Evolutionary conservation across 2,329 filamentous ascomycete genomes (phyloP), one percentile per base, ranked within the genome.

Genomic region (Byssochlamys sp.): DNA sequence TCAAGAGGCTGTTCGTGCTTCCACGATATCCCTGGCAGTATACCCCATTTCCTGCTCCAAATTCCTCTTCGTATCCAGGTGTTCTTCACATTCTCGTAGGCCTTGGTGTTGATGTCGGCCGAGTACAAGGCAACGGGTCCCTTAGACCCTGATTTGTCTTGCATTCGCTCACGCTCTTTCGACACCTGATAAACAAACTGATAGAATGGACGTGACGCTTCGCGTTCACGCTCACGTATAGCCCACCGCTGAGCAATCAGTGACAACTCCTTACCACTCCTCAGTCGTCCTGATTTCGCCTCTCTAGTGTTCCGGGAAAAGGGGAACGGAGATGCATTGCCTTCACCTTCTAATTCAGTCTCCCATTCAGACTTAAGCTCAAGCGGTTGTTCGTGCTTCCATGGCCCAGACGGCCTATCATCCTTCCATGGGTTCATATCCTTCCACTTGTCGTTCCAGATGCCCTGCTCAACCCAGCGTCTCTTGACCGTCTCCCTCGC

Each of bases 11-110:
- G 52, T 65, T 69, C 65, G 64, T 67, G 63, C 63, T 66, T 69
- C 66, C 64, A 70, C 56, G 63, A 65, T 63, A 69, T 68, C 52
- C 67, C 66, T 60, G 65, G 67, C 57, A 69, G 59, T 59, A 65
- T 59, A 62, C 65, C 63, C 68, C 65, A 69, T 61, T 58, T 63
- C 54, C 52, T 31, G 51, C 69, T 65, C 65, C 63, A 71, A 60
- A 69, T 68, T 45, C 59, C 56, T 61, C 63, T 59, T 56, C 64
- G 63, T 31, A 60, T 63, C 69, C 65, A 69, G 26, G 57, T 63
- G 54, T 62, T 65, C 59, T 66, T 69, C 58, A 69, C 61, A 59
- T 62, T 67, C 56, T 66, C 62, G 59, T 69, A 69, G 12, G 65
- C 66, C 53, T 54, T 64, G 28, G 62, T 63, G 56, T 69, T 65